These are phyloP conservation scores for Crithidia sp. DNA, from an alignment of 208 protist genomes.

Conservation along the genomic window DNA sequence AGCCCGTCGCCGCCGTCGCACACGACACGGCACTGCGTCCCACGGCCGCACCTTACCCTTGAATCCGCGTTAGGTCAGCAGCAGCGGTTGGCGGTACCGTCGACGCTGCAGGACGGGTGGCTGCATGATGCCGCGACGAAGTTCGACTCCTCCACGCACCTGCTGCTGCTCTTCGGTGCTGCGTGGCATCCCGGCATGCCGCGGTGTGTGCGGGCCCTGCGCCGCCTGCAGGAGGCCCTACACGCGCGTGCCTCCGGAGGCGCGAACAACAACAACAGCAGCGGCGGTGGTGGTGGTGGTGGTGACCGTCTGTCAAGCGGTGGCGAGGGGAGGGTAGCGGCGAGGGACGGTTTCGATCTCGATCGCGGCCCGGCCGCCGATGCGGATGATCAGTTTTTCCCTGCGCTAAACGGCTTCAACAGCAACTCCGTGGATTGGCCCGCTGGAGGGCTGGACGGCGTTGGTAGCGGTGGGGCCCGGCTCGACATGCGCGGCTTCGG, in stretches of 20 bases:
- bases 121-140: slow-evolving; percentile 22
- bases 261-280: neutral
- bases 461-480: slow-evolving; percentile 10
- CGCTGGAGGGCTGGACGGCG: neutral
- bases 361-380: neutral
- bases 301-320: neutral
- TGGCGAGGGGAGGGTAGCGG: neutral
- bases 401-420: slow-evolving; percentile 12
- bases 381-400: slow-evolving; percentile 12
- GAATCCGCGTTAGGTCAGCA: neutral
- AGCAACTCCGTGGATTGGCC: slow-evolving; percentile 8
- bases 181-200: slow-evolving; percentile 63
- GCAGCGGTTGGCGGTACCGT: neutral
- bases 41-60: slow-evolving; percentile 8
- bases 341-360: neutral
- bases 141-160: slow-evolving; percentile 38
- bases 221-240: slow-evolving; percentile 29
- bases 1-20: slow-evolving; percentile 13
- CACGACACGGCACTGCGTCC: neutral
- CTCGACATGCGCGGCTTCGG: slow-evolving; percentile 28
- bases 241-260: slow-evolving; percentile 15
- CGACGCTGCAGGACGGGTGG: slow-evolving; percentile 25
- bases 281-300: neutral
- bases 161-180: slow-evolving; percentile 63
- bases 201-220: slow-evolving; percentile 41